Conservation (phyloP, 768 basidiomycete species). For the Postia placenta region DNA sequence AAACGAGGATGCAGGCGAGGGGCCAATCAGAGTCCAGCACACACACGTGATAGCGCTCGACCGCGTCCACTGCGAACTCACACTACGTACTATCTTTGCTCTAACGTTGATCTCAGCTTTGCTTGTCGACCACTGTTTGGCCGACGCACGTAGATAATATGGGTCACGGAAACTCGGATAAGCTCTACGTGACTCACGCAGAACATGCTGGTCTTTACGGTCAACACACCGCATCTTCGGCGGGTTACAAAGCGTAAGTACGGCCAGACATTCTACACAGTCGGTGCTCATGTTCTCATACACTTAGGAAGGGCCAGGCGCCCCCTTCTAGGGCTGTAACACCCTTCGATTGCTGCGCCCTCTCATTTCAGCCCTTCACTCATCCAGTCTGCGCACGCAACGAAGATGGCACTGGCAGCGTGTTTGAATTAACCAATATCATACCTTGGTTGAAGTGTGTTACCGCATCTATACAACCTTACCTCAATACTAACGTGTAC, state of each 20-base stretch:
- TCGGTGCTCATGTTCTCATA: conserved; percentile 3
- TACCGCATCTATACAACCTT: neutral
- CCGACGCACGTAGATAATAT: conserved; percentile 34
- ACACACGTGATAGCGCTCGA: too few relatives aligned
- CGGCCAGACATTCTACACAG: neutral
- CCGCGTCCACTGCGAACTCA: too few relatives aligned
- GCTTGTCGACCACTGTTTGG: neutral
- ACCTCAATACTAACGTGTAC: neutral
- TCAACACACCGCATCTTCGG: conserved; percentile 70
- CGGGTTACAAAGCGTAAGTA: conserved; percentile 63
- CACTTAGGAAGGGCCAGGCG: conserved; percentile 57
- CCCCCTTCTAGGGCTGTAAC: conserved; percentile 58
- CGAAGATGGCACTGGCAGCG: conserved; percentile 68
- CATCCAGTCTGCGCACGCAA: conserved; percentile 88
- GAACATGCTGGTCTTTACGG: conserved; percentile 80
- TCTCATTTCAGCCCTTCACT: conserved; percentile 84
- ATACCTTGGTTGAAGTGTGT: conserved; percentile 90
- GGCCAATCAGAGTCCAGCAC: too few relatives aligned
- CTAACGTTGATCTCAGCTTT: too few relatives aligned
- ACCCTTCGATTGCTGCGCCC: conserved; percentile 87
- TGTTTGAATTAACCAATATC: conserved; percentile 89
- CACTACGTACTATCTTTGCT: too few relatives aligned
- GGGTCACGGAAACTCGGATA: conserved; percentile 86
- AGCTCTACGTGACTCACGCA: conserved; percentile 84
- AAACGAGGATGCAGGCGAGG: too few relatives aligned